Percentiles rank a stretch among this genome's conserved stretches.
Evolutionary conservation across 805 yeast genomes (phyloP).

Genomic region (Maudiozyma saulgeensis): DNA sequence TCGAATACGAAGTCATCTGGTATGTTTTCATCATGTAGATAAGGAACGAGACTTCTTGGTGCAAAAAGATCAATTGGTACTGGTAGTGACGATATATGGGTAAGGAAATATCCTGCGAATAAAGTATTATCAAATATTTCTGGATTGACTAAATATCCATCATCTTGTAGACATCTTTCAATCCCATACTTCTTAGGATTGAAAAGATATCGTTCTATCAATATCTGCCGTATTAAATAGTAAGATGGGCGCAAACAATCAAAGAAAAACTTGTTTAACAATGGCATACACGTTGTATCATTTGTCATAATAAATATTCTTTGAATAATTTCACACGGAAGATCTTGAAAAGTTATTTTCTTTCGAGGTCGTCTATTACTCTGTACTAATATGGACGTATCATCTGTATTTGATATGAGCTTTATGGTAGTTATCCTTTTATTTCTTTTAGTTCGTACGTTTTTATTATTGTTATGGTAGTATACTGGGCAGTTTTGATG

Average conservation of each 20-base stretch:
- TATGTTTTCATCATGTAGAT: not conserved
- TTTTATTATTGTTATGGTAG: conserved; percentile 2
- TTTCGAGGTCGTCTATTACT: not conserved
- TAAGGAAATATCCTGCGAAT: not conserved
- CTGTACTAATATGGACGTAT: no score
- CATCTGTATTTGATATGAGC: not conserved
- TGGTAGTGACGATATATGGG: not conserved
- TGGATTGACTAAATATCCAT: conserved; percentile 4
- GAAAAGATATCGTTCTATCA: conserved; percentile 10
- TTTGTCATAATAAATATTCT: conserved; percentile 7
- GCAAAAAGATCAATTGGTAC: not conserved
- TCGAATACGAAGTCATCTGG: not conserved
- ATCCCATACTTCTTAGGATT: conserved; percentile 2
- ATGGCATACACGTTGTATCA: not conserved
- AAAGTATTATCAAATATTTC: conserved; percentile 4
- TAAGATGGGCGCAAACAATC: conserved; percentile 10
- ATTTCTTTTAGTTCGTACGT: not conserved
- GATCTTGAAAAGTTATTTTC: conserved; percentile 1
- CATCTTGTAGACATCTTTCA: not conserved
- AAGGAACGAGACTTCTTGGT: not conserved
- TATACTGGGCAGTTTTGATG: conserved; percentile 2
- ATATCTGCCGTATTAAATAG: conserved; percentile 1
- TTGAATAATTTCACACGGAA: conserved; percentile 13
- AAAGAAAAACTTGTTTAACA: conserved; percentile 13
- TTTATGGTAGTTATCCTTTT: not conserved